These are phyloP conservation scores for Scheffersomyces cryptocercus DNA, from an alignment of 1,139 yeast genomes.

Conservation along the genomic window DNA sequence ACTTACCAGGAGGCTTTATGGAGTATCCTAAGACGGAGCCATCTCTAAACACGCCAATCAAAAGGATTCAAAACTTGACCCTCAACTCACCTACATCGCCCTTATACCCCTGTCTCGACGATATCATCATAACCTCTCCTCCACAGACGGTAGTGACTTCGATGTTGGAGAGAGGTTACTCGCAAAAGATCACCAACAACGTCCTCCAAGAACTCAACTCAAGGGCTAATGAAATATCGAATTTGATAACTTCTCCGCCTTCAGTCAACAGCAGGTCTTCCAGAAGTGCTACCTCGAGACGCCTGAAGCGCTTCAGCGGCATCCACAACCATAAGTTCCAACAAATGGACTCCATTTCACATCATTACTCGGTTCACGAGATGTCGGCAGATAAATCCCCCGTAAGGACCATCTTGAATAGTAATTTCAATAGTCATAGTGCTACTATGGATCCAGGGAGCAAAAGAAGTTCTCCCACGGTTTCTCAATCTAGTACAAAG, in stretches of 20 bases:
- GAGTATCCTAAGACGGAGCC: slow-evolving; percentile 1
- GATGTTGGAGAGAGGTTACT: slow-evolving; percentile 45
- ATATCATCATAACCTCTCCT: slow-evolving; percentile 5
- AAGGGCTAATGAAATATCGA: slow-evolving; percentile 34
- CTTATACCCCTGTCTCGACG: slow-evolving; percentile 18
- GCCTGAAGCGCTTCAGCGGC: slow-evolving; percentile 33
- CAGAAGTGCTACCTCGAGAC: slow-evolving; percentile 8
- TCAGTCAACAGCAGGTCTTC: slow-evolving; percentile 4
- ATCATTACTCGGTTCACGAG: slow-evolving; percentile 35
- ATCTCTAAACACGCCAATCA: slow-evolving; percentile 41
- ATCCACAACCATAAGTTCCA: slow-evolving; percentile 35
- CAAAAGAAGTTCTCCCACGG: background rate
- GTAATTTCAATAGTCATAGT: background rate
- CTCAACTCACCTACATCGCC: slow-evolving; percentile 33
- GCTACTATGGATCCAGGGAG: background rate
- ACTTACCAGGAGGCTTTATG: background rate
- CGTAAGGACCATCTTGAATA: background rate
- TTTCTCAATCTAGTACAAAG: slow-evolving; percentile 15
- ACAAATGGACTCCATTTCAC: slow-evolving; percentile 44
- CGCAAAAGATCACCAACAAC: slow-evolving; percentile 40
- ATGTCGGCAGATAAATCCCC: background rate
- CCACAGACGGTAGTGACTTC: slow-evolving; percentile 6
- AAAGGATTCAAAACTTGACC: slow-evolving; percentile 34
- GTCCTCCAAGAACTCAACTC: slow-evolving; percentile 42
- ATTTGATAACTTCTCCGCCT: slow-evolving; percentile 15